A percentile compares a stretch with the other conserved stretches of the same genome.
Evolutionary conservation across 768 basidiomycete genomes (phyloP).

Genomic region (Coprinopsis cinerea): DNA sequence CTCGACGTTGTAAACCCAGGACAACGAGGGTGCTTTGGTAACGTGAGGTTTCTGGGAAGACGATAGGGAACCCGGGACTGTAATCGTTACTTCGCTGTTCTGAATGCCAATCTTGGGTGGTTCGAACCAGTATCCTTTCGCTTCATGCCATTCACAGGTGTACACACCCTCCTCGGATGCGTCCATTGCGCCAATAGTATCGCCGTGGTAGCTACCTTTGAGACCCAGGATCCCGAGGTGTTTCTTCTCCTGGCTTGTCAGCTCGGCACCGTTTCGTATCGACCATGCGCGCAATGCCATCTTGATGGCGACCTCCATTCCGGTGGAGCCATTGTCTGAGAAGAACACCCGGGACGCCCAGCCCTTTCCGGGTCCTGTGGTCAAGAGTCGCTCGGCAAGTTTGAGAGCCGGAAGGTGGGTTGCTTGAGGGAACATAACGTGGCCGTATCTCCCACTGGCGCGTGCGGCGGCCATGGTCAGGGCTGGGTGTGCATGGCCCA

Average conservation of each 20-base stretch:
- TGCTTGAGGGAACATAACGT: slow-evolving; percentile 93
- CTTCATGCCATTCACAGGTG: slow-evolving; percentile 93
- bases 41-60: slow-evolving; percentile 21
- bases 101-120: slow-evolving; percentile 73
- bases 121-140: slow-evolving; percentile 91
- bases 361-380: slow-evolving; percentile 72
- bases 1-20: slow-evolving; percentile 66
- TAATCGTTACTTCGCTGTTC: slow-evolving; percentile 49
- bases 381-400: slow-evolving; percentile 74
- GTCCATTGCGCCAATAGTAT: slow-evolving; percentile 97
- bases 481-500: slow-evolving; percentile 76
- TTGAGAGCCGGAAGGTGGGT: slow-evolving; percentile 80
- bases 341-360: slow-evolving; percentile 93
- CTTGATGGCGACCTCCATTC: slow-evolving; percentile 95
- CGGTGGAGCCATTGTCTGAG: slow-evolving; percentile 93
- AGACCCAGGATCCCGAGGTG: slow-evolving; percentile 76
- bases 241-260: slow-evolving; percentile 35
- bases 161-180: slow-evolving; percentile 89
- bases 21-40: slow-evolving; percentile 39
- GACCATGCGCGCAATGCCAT: slow-evolving; percentile 83
- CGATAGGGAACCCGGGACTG: slow-evolving; percentile 46
- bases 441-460: slow-evolving; percentile 91
- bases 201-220: slow-evolving; percentile 93
- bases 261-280: slow-evolving; percentile 27
- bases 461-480: slow-evolving; percentile 83